These are phyloP conservation scores for Groenewaldozyma salmanticensis DNA, from an alignment of 805 yeast species.

Conservation along the genomic window DNA sequence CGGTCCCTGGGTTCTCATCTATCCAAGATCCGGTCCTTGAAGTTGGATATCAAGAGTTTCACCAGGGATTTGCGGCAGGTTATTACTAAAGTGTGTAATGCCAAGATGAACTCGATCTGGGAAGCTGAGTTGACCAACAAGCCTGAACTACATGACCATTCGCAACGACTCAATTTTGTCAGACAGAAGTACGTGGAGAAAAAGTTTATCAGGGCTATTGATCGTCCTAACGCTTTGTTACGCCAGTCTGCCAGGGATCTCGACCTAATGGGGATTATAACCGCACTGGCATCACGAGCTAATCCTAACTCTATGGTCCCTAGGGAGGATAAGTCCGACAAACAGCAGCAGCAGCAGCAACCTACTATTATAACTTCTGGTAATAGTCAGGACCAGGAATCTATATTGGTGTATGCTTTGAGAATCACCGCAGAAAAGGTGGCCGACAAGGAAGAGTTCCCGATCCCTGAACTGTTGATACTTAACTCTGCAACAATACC, in stretches of 20 bases:
- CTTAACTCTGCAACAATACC: conserved; percentile 29
- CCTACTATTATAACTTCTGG: conserved; percentile 4
- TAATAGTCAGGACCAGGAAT: conserved; percentile 19
- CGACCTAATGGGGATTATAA: conserved; percentile 21
- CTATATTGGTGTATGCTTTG: conserved; percentile 27
- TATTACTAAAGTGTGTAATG: conserved; percentile 48
- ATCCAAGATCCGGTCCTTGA: conserved; percentile 67
- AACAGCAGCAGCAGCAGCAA: conserved; percentile 2
- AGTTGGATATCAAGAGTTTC: conserved; percentile 52
- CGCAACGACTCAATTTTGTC: conserved; percentile 47
- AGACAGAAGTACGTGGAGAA: conserved; percentile 53
- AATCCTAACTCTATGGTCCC: conserved; percentile 24
- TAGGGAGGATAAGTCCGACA: conserved; percentile 3
- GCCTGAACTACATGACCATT: conserved; percentile 29
- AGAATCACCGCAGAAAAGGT: conserved; percentile 20
- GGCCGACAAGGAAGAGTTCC: conserved; percentile 21
- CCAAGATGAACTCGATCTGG: conserved; percentile 46
- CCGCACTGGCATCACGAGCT: conserved; percentile 32
- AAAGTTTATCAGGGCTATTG: conserved; percentile 32
- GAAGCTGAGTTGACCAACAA: conserved; percentile 33
- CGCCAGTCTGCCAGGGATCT: conserved; percentile 27
- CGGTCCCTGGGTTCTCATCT: conserved; percentile 76
- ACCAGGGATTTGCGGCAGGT: conserved; percentile 51
- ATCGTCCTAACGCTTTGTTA: conserved; percentile 27
- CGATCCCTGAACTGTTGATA: conserved; percentile 30